Base-by-base conservation (phyloP, 2,329 filamentous ascomycete genomes). In the Diaporthe batatas region DNA sequence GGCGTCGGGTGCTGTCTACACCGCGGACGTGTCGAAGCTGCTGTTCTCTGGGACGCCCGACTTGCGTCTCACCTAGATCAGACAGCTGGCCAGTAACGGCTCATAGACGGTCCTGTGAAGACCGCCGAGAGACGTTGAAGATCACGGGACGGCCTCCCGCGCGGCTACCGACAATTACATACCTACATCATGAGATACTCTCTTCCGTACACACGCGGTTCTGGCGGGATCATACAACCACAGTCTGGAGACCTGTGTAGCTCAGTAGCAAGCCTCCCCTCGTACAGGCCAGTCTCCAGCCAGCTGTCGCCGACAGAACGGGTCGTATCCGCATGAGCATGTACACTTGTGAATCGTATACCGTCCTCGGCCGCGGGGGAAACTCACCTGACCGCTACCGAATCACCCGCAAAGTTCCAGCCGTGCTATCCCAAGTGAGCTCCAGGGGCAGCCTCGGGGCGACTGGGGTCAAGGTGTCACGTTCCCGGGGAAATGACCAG, bases 281-380 rank as follows among this genome's bases (percentile, higher is more conserved):
- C 14, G 44, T 49, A 51, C 62, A 53, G 29, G 47, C 47, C 62
- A 25, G n/a, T 34, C 32, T 25, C 47, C 32, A 67, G 29, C 62
- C 18, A 51, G 47, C 62, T 34, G 32, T 32, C 62, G 23, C 6
- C 1, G 3, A n/a, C 39, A 53, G 32, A 34, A 23, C 44, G 29
- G 29, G 62, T 44, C 62, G 44, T 65, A 65, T 65, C 44, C 51
- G 62, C 62, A 65, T 11, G 62, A 44, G 7, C 47, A 49, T 14
- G 12, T 25, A 32, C 36, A 36, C n/a, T 14, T 25, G 62, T 51
- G 14, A 67, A 47, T 67, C 62, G 51, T 49, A 53, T 11, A 53
- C 47, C 32, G 23, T 39, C 12, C 29, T 21, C 12, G 29, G 12
- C 18, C 32, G n/a, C 21, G n/a, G n/a, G 8, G n/a, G 16, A 14